A percentile compares a stretch with the other conserved stretches of the same genome.
phyloP scores from a whole-genome alignment of 2,329 filamentous ascomycete genomes.

The Diaporthe aspalathi region DNA sequence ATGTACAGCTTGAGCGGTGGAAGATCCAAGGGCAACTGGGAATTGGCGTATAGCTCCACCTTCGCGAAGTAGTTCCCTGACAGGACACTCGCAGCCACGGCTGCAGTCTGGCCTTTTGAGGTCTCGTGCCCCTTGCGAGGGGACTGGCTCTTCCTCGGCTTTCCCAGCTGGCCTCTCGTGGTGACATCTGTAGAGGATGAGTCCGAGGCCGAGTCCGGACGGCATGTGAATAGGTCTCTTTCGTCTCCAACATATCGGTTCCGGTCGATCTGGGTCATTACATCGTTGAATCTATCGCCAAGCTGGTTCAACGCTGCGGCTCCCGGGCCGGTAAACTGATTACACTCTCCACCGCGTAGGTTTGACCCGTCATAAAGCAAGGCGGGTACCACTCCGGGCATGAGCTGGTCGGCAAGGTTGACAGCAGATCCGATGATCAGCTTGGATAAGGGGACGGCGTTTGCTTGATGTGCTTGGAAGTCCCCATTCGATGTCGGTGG shows the following conservation, averaged over 20 bases:
- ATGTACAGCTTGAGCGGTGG: conserved; percentile 78
- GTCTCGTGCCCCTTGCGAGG: conserved; percentile 48
- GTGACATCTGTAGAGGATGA: conserved; percentile 13
- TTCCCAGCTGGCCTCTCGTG: conserved; percentile 30
- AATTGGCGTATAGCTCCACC: conserved; percentile 82
- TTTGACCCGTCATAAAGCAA: conserved; percentile 58
- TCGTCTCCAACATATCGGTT: conserved; percentile 67
- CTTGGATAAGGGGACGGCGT: conserved; percentile 47
- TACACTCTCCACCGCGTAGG: conserved; percentile 54
- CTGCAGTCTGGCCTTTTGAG: conserved; percentile 51
- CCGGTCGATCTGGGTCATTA: conserved; percentile 79
- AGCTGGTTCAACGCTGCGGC: conserved; percentile 69
- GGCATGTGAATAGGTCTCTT: conserved; percentile 62
- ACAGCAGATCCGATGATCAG: conserved; percentile 55
- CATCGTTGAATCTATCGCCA: conserved; percentile 70
- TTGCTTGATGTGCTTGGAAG: conserved; percentile 38
- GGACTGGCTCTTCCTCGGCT: conserved; percentile 44
- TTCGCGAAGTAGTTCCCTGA: conserved; percentile 76
- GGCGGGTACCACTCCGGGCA: conserved; percentile 51
- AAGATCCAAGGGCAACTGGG: conserved; percentile 75
- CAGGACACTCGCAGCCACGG: conserved; percentile 50
- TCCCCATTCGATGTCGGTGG: conserved; percentile 40
- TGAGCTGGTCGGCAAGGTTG: conserved; percentile 56
- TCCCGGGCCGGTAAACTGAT: conserved; percentile 58
- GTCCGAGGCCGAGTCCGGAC: conserved; percentile 39